Conservation (phyloP, 2,329 filamentous ascomycete genomes). For the Colletotrichum shisoi region DNA sequence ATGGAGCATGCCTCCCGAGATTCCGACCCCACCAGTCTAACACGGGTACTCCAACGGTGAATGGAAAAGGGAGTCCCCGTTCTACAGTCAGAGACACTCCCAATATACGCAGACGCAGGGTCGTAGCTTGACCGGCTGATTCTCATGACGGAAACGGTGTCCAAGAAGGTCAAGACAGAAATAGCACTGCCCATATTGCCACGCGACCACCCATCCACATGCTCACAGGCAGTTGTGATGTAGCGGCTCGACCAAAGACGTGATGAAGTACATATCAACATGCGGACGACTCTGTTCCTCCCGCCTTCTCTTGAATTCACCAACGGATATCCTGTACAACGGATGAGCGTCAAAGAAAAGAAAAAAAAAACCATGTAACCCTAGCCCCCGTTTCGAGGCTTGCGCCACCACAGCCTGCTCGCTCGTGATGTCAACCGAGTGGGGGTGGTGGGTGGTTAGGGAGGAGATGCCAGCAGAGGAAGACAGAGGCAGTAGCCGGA, state of each 20-base stretch:
- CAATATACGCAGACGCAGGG: conserved; percentile 3
- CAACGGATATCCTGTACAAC: not conserved
- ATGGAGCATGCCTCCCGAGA: conserved; percentile 35
- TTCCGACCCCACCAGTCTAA: conserved; percentile 26
- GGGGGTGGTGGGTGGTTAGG: too few relatives aligned
- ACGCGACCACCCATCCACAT: conserved; percentile 17
- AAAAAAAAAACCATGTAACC: too few relatives aligned
- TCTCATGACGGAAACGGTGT: not conserved
- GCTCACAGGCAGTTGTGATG: not conserved
- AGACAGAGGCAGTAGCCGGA: not conserved
- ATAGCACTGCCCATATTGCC: not conserved
- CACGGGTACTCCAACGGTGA: conserved; percentile 3
- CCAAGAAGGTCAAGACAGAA: not conserved
- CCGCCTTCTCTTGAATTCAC: too few relatives aligned
- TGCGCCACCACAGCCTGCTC: not conserved
- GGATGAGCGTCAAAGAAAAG: not conserved
- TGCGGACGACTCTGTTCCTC: not conserved
- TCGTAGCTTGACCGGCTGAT: not conserved
- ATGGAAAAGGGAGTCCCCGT: not conserved
- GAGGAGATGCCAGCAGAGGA: not conserved
- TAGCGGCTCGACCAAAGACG: not conserved
- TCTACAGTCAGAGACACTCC: not conserved
- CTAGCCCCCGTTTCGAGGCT: not conserved
- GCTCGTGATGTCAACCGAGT: not conserved
- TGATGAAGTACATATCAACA: conserved; percentile 12